Conservation (phyloP, 1,284 basidiomycete species). For the Microbotryum violaceum region DNA sequence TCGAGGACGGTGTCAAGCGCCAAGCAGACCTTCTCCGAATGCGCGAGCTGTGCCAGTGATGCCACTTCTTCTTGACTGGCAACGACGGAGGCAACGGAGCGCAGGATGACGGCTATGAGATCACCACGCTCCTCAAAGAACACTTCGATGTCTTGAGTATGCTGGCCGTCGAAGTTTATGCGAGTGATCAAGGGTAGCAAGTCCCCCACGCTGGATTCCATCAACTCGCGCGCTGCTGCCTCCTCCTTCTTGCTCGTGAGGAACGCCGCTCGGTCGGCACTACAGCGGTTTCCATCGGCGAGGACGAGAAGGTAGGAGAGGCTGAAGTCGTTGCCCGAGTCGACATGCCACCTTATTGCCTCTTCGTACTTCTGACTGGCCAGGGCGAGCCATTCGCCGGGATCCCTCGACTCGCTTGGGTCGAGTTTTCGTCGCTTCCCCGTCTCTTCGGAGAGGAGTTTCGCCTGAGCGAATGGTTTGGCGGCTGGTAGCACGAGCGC, state of each 20-base stretch:
- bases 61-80: background rate
- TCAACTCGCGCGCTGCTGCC: background rate
- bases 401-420: conserved; percentile 19
- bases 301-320: no score
- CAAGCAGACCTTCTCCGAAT: background rate
- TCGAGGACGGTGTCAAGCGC: background rate
- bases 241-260: background rate
- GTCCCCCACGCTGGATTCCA: background rate
- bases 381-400: conserved; percentile 18
- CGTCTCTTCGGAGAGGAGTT: background rate
- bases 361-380: conserved; percentile 4
- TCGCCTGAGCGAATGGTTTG: background rate
- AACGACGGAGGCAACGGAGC: background rate
- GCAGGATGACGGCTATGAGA: background rate
- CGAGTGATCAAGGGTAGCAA: background rate
- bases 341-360: background rate
- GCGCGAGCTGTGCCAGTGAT: background rate
- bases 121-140: conserved; percentile 1
- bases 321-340: no score
- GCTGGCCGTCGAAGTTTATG: background rate
- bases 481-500: conserved; percentile 13
- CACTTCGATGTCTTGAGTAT: background rate
- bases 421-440: conserved; percentile 29
- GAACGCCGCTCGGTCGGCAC: background rate
- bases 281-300: background rate